These are phyloP conservation scores for Leccinum pellstonianum DNA, from an alignment of 768 basidiomycete genomes.

Conservation along the genomic window DNA sequence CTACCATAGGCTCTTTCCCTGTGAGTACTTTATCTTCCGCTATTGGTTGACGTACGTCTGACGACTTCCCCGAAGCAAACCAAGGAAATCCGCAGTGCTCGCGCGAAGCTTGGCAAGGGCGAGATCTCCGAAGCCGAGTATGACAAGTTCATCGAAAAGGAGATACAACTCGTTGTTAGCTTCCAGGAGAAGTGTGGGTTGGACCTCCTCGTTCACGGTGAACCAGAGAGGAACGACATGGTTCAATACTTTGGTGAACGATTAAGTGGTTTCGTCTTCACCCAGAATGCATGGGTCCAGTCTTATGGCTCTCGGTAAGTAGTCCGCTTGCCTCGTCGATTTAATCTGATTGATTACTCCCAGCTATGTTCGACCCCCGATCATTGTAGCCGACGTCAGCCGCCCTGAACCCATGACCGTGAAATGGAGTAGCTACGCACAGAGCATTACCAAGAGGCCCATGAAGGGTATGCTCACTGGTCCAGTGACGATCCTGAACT, in stretches of 20 bases:
- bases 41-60: background rate
- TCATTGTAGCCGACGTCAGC: constrained; percentile 97
- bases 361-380: constrained; percentile 96
- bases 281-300: constrained; percentile 99
- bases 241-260: constrained; percentile 99
- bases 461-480: constrained; percentile 99
- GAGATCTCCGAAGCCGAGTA: constrained; percentile 86
- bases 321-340: constrained; percentile 5
- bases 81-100: constrained; percentile 96
- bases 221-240: constrained; percentile 99
- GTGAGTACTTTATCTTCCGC: constrained; percentile 38
- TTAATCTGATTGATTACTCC: constrained; percentile 9
- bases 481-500: constrained; percentile 98
- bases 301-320: constrained; percentile 94
- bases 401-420: constrained; percentile 93
- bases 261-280: constrained; percentile 94
- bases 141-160: constrained; percentile 97
- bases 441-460: constrained; percentile 87
- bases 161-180: constrained; percentile 87
- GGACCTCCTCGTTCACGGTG: constrained; percentile 97
- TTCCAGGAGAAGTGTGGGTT: constrained; percentile 98
- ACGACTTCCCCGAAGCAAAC: constrained; percentile 66
- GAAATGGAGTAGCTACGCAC: constrained; percentile 95
- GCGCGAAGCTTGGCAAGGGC: constrained; percentile 91
- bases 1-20: constrained; percentile 98